Evolutionary conservation across 2,329 filamentous ascomycete genomes (phyloP).

Genomic region (Colletotrichum sp.): DNA sequence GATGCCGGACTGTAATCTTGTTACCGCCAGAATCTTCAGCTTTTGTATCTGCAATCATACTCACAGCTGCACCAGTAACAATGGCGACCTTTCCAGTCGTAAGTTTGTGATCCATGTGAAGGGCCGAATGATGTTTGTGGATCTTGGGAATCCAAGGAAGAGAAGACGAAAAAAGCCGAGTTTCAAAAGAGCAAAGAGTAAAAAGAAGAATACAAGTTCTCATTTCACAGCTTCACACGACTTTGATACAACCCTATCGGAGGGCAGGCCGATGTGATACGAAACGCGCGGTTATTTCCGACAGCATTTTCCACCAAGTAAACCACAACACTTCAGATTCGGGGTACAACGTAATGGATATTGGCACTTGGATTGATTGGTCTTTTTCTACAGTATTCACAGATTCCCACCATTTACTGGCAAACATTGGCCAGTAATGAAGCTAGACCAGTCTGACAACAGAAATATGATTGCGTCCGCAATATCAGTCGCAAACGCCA

Average conservation of each 20-base stretch:
- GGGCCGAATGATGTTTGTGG: background rate
- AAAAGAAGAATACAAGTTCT: background rate
- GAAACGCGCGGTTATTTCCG: background rate
- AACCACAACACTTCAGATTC: background rate
- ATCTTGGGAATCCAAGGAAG: background rate
- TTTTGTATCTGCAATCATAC: rapidly evolving
- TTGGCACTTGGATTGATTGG: rapidly evolving
- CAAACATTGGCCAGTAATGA: background rate
- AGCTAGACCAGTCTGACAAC: background rate
- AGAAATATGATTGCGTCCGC: background rate
- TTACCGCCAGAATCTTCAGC: rapidly evolving
- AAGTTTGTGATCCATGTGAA: background rate
- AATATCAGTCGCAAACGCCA: background rate
- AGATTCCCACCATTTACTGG: background rate
- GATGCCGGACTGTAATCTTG: background rate
- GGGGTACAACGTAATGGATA: background rate
- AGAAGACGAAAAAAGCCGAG: background rate
- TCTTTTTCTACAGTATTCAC: rapidly evolving
- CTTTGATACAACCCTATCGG: background rate
- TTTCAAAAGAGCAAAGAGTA: background rate
- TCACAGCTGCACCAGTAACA: background rate
- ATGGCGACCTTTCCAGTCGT: background rate
- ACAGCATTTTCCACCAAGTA: background rate
- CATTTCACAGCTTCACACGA: background rate
- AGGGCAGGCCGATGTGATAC: background rate